Percentiles rank a stretch among this genome's conserved stretches.
Evolutionary conservation across 2,329 filamentous ascomycete species (phyloP).

Genomic region (Nigrospora oryzae): DNA sequence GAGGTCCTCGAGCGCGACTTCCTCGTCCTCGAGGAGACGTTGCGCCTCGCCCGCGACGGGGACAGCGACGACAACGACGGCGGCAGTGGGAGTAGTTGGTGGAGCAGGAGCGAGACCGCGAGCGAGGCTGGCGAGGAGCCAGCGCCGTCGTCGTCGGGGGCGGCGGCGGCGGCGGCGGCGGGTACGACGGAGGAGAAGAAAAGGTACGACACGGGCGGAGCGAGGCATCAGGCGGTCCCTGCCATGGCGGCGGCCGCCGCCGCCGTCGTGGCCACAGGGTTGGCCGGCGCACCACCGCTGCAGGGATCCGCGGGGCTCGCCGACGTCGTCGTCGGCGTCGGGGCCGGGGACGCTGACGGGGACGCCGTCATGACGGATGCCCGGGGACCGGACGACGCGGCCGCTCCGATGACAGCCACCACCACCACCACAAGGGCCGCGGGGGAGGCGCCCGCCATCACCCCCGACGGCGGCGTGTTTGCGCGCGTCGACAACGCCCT

Average conservation of each 20-base stretch:
- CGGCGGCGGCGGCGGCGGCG: conserved; percentile 19
- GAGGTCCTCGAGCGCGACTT: conserved; percentile 69
- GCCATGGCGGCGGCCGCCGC: neutral
- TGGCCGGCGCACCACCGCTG: too few relatives aligned
- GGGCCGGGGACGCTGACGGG: too few relatives aligned
- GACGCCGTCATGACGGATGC: too few relatives aligned
- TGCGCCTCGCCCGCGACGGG: conserved; percentile 41
- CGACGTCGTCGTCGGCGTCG: too few relatives aligned
- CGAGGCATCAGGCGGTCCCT: neutral
- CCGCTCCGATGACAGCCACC: too few relatives aligned
- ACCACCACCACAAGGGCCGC: too few relatives aligned
- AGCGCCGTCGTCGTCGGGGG: conserved; percentile 15
- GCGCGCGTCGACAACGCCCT: conserved; percentile 14
- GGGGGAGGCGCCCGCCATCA: neutral
- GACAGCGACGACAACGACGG: conserved; percentile 6
- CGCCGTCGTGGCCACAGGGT: too few relatives aligned
- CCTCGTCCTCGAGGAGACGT: conserved; percentile 54
- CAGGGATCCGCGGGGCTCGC: too few relatives aligned
- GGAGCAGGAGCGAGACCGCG: conserved; percentile 18
- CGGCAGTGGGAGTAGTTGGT: conserved; percentile 14
- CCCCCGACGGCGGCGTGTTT: conserved; percentile 2
- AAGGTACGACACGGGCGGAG: neutral
- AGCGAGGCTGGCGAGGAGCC: conserved; percentile 23
- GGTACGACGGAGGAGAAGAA: conserved; percentile 2
- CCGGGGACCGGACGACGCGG: too few relatives aligned